phyloP scores from a whole-genome alignment of 495 filamentous ascomycete genomes.

The Margaritispora aquatica region DNA sequence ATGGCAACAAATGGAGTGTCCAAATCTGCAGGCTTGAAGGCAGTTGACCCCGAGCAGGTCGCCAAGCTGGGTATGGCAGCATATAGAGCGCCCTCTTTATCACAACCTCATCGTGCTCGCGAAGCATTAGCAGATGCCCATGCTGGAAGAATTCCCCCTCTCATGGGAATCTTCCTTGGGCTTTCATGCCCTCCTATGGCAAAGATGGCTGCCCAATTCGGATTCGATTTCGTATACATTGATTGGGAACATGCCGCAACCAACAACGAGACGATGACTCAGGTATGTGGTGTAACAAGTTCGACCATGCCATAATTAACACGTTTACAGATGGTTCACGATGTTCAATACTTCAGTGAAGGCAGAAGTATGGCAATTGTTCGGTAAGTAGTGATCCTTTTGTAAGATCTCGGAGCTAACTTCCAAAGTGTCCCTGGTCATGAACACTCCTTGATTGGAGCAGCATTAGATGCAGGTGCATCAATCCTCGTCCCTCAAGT shows the following conservation, averaged over 20 bases:
- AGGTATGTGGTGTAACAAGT: constrained; percentile 5
- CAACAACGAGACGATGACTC: constrained; percentile 40
- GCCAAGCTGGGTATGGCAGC: constrained; percentile 27
- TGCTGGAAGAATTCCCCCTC: constrained; percentile 33
- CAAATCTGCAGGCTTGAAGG: not conserved
- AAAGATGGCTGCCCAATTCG: constrained; percentile 31
- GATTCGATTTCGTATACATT: constrained; percentile 36
- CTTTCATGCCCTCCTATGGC: constrained; percentile 30
- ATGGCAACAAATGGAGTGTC: constrained; percentile 1
- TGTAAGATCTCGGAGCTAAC: not conserved
- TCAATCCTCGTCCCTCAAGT: constrained; percentile 39
- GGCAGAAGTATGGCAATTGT: constrained; percentile 37
- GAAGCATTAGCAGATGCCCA: constrained; percentile 39
- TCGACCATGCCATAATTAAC: not conserved
- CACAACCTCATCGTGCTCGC: constrained; percentile 37
- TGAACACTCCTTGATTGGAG: constrained; percentile 41
- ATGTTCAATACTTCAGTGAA: constrained; percentile 33
- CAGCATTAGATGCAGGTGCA: constrained; percentile 41
- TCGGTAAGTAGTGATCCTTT: constrained; percentile 8
- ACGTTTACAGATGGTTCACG: constrained; percentile 31
- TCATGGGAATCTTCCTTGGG: constrained; percentile 34
- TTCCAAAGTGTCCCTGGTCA: constrained; percentile 33
- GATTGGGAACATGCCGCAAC: constrained; percentile 41
- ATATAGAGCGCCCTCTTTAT: constrained; percentile 35
- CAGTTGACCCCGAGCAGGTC: constrained; percentile 5